A percentile compares a stretch with the other conserved stretches of the same genome.
Conservation (phyloP, 805 yeast species). For the Kuraishia ogatae region DNA sequence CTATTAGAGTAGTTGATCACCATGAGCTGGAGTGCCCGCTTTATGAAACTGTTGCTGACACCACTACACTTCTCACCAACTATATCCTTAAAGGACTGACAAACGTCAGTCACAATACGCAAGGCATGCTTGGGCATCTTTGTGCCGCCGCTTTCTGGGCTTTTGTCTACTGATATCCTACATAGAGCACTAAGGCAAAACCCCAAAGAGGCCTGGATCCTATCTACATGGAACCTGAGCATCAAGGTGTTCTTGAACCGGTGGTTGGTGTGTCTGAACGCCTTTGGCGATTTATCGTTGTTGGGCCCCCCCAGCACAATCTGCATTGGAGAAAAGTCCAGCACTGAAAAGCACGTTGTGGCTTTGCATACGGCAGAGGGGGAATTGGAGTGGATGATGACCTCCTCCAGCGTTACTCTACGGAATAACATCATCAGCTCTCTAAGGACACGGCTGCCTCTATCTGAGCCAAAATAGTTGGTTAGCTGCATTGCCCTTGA, state of each 20-base stretch:
- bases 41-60: slow-evolving; percentile 10
- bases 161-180: slow-evolving; percentile 24
- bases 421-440: slow-evolving; percentile 38
- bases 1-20: slow-evolving; percentile 18
- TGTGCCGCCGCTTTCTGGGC: slow-evolving; percentile 30
- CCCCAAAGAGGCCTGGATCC: slow-evolving; percentile 34
- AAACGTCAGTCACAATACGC: slow-evolving; percentile 15
- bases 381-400: slow-evolving; percentile 34
- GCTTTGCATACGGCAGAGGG: slow-evolving; percentile 39
- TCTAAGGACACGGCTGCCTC: slow-evolving; percentile 31
- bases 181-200: slow-evolving; percentile 21
- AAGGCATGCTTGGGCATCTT: slow-evolving; percentile 18
- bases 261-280: slow-evolving; percentile 34
- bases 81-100: slow-evolving; percentile 11
- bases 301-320: slow-evolving; percentile 35
- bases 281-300: slow-evolving; percentile 20
- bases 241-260: slow-evolving; percentile 57
- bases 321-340: slow-evolving; percentile 29
- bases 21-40: slow-evolving; percentile 16
- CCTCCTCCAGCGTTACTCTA: slow-evolving; percentile 51
- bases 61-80: slow-evolving; percentile 11
- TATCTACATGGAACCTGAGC: slow-evolving; percentile 39
- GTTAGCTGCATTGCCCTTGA: slow-evolving; percentile 33
- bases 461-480: slow-evolving; percentile 28
- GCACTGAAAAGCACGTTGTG: slow-evolving; percentile 27